These are phyloP conservation scores for Neurospora pannonica DNA, from an alignment of 495 filamentous ascomycete species.

Conservation along the genomic window DNA sequence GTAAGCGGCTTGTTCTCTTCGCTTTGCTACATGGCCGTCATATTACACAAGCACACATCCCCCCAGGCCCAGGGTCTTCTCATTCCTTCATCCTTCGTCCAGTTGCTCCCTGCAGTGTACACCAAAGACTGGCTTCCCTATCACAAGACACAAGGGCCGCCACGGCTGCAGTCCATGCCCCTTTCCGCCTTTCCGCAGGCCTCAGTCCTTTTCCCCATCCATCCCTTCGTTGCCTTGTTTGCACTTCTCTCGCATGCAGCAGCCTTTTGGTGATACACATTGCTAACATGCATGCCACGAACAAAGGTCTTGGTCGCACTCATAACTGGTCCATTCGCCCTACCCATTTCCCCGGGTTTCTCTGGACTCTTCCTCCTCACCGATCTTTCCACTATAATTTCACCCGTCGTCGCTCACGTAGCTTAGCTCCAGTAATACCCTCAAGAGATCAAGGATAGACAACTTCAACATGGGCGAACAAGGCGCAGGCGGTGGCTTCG, in stretches of 20 bases:
- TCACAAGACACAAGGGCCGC: constrained; percentile 14
- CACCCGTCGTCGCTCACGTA: neutral
- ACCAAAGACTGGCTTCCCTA: constrained; percentile 2
- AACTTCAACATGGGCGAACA: constrained; percentile 33
- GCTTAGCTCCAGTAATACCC: neutral
- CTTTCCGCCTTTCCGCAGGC: constrained; percentile 26
- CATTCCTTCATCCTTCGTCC: neutral
- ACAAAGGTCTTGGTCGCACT: neutral
- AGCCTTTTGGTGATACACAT: neutral
- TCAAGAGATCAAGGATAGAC: neutral
- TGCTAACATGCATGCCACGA: neutral
- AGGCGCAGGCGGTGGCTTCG: constrained; percentile 34
- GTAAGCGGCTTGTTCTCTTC: constrained; percentile 3
- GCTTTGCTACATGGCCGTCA: constrained; percentile 2
- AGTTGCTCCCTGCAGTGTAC: neutral
- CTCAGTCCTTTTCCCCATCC: constrained; percentile 26
- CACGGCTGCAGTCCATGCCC: constrained; percentile 28
- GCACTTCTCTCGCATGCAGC: neutral
- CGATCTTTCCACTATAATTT: neutral
- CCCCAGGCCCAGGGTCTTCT: constrained; percentile 3
- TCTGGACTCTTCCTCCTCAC: neutral
- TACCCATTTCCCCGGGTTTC: neutral
- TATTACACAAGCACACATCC: constrained; percentile 8
- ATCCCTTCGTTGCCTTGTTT: constrained; percentile 11
- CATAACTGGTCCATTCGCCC: neutral